These are phyloP conservation scores for Bondarzewia mesenterica DNA, from an alignment of 1,284 basidiomycete species.

Conservation along the genomic window DNA sequence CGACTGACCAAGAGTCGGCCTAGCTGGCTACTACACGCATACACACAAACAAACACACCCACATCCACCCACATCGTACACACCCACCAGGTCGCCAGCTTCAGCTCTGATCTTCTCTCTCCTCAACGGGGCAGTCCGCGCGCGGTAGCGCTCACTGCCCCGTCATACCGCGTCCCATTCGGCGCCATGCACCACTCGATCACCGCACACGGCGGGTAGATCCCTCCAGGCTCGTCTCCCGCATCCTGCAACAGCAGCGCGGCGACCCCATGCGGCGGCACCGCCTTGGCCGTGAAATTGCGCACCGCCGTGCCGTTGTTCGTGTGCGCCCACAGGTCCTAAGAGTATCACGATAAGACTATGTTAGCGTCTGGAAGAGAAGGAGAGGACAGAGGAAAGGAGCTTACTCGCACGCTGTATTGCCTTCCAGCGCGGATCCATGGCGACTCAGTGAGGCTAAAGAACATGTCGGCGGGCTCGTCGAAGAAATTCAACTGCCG, in stretches of 20 bases:
- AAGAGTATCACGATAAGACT: slow-evolving; percentile 1
- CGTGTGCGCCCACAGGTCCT: slow-evolving; percentile 66
- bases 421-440: slow-evolving; percentile 62
- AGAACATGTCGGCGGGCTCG: slow-evolving; percentile 46
- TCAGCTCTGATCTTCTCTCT: no score
- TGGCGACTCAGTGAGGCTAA: slow-evolving; percentile 61
- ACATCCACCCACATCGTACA: no score
- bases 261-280: slow-evolving; percentile 64
- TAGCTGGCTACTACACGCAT: no score
- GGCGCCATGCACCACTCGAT: slow-evolving; percentile 17
- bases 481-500: slow-evolving; percentile 36
- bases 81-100: no score
- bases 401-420: slow-evolving; percentile 38
- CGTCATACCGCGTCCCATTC: slow-evolving; percentile 17
- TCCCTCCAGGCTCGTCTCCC: slow-evolving; percentile 53
- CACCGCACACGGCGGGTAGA: slow-evolving; percentile 18
- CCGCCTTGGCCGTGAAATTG: slow-evolving; percentile 47
- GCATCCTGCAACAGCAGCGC: slow-evolving; percentile 57
- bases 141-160: neutral
- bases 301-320: slow-evolving; percentile 59
- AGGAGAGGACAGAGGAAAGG: neutral
- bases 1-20: no score
- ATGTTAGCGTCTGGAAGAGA: neutral
- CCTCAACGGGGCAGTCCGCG: no score
- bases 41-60: no score